These are phyloP conservation scores for Daedaleopsis sinensis DNA, from an alignment of 768 basidiomycete genomes.

Conservation along the genomic window DNA sequence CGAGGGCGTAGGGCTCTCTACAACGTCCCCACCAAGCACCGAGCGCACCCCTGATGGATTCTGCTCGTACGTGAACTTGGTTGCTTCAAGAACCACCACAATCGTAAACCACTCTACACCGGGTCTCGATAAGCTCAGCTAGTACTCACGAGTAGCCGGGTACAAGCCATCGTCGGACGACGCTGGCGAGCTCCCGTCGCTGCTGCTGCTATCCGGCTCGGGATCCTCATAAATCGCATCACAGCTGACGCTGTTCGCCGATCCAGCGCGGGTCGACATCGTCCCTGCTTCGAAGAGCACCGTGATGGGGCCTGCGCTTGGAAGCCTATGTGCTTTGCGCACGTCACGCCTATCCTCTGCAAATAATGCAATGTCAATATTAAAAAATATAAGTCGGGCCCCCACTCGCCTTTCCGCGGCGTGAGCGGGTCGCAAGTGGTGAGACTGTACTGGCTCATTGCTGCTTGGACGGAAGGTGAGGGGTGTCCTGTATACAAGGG, in stretches of 20 bases:
- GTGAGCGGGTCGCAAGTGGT: constrained; percentile 9
- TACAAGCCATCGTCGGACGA: background rate
- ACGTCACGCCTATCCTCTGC: constrained; percentile 6
- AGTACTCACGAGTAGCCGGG: background rate
- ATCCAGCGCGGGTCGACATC: constrained; percentile 1
- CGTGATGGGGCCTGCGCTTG: constrained; percentile 1
- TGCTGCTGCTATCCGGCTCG: background rate
- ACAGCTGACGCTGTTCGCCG: background rate
- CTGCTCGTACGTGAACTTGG: background rate
- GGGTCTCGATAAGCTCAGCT: background rate
- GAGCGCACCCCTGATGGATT: background rate
- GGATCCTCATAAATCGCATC: background rate
- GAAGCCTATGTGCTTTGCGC: background rate
- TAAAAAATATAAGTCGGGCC: background rate
- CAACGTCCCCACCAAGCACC: background rate
- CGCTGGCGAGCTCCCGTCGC: background rate
- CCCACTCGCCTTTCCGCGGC: background rate
- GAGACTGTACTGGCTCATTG: constrained; percentile 17
- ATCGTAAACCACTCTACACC: background rate
- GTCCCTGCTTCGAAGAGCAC: constrained; percentile 13
- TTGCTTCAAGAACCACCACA: background rate
- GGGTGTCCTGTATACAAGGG: too few species aligned
- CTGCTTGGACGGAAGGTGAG: too few species aligned
- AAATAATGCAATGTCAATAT: background rate
- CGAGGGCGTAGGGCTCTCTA: constrained; percentile 5